Percentiles rank a stretch among this genome's conserved stretches.
These are phyloP conservation scores for Candida bentonensis DNA, from an alignment of 805 yeast genomes.

Conservation along the genomic window DNA sequence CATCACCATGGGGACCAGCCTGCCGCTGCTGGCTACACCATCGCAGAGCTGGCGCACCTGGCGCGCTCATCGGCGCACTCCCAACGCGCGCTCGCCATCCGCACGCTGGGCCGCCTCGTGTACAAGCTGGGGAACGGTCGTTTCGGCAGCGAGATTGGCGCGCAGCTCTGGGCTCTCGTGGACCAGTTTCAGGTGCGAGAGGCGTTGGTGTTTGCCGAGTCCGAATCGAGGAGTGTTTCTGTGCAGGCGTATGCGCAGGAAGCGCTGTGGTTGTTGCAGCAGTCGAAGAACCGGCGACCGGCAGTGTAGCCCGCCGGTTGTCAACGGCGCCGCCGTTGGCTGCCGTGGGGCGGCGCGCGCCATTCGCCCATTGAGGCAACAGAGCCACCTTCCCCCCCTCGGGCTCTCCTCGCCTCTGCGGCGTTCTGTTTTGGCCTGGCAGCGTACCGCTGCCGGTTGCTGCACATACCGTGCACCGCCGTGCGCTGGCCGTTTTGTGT, in stretches of 20 bases:
- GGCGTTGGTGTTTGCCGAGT: slow-evolving; percentile 47
- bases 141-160: slow-evolving; percentile 30
- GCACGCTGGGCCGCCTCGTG: slow-evolving; percentile 74
- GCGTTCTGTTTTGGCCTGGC: too few relatives aligned
- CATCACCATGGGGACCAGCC: slow-evolving; percentile 91
- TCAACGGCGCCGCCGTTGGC: neutral
- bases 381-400: too few relatives aligned
- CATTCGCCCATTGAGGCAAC: too few relatives aligned
- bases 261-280: slow-evolving; percentile 80
- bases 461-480: too few relatives aligned
- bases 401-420: too few relatives aligned
- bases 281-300: slow-evolving; percentile 6
- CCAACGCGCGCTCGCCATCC: slow-evolving; percentile 77
- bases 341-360: neutral
- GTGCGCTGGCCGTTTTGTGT: too few relatives aligned
- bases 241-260: slow-evolving; percentile 76
- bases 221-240: slow-evolving; percentile 52
- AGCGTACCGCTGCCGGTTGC: too few relatives aligned
- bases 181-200: slow-evolving; percentile 50
- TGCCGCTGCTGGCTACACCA: slow-evolving; percentile 80
- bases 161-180: slow-evolving; percentile 57
- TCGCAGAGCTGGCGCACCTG: slow-evolving; percentile 67
- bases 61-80: slow-evolving; percentile 68
- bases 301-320: slow-evolving; percentile 9
- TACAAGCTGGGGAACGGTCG: slow-evolving; percentile 53